Percentiles rank a stretch among this genome's conserved stretches.
Evolutionary conservation across 176 grass and related monocot genomes (phyloP).

Genomic region (Rhipidocladum racemiflorum): DNA sequence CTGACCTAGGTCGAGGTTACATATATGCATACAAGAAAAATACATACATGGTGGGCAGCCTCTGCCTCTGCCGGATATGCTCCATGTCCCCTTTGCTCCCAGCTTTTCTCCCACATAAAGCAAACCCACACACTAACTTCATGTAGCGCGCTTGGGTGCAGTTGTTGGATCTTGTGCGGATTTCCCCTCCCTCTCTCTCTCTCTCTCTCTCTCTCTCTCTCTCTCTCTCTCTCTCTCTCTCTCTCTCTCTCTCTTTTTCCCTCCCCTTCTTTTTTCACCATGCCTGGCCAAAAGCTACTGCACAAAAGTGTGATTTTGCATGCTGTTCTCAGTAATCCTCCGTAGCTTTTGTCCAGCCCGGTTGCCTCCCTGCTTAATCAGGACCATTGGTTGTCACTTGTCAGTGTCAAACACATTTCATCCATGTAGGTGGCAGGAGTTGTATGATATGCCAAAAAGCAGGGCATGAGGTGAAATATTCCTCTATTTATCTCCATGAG

Average conservation of each 20-base stretch:
- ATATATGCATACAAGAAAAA: constrained; percentile 4
- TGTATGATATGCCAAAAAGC: background rate
- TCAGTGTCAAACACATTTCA: background rate
- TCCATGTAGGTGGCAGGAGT: background rate
- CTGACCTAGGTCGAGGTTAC: constrained; percentile 27
- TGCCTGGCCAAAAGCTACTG: constrained; percentile 32
- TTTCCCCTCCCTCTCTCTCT: background rate
- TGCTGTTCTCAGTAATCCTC: constrained; percentile 33
- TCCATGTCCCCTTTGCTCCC: constrained; percentile 47
- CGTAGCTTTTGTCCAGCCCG: background rate
- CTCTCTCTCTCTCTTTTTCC: background rate
- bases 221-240: background rate
- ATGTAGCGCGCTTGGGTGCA: constrained; percentile 49
- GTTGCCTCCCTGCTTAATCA: background rate
- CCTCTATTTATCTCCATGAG: background rate
- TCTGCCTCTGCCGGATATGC: constrained; percentile 41
- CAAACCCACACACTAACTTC: constrained; percentile 10
- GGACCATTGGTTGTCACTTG: background rate
- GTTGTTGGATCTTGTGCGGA: constrained; percentile 55
- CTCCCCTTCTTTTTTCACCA: constrained; percentile 23
- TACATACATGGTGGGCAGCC: constrained; percentile 38
- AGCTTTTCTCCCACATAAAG: constrained; percentile 58
- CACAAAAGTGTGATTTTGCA: constrained; percentile 35
- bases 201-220: background rate
- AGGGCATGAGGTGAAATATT: background rate